Percentiles rank a stretch among this genome's conserved stretches.
phyloP scores from a whole-genome alignment of 352 stramenopile species.

The Peronospora farinosa region DNA sequence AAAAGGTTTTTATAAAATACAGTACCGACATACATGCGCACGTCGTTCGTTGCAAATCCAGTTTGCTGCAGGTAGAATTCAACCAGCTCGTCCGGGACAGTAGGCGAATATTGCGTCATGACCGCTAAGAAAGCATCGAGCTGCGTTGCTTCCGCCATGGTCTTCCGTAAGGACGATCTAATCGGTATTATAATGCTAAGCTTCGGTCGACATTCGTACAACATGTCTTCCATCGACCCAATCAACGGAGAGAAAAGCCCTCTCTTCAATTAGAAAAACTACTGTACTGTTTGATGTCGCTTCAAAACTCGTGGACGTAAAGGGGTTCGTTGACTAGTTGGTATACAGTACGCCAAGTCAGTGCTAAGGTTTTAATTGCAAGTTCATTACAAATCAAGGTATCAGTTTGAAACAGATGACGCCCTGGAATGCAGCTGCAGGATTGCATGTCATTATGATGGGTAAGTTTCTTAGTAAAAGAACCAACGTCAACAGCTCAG shows the following conservation, averaged over 20 bases:
- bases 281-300: too few relatives aligned
- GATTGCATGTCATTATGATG: constrained; percentile 67
- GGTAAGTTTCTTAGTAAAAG: constrained; percentile 64
- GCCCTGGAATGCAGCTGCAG: constrained; percentile 57
- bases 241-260: too few relatives aligned
- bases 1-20: neutral
- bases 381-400: constrained; percentile 66
- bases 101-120: constrained; percentile 55
- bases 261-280: too few relatives aligned
- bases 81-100: constrained; percentile 66
- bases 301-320: too few relatives aligned
- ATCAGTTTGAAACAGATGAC: constrained; percentile 59
- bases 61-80: constrained; percentile 70
- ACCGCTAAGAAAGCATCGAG: constrained; percentile 63
- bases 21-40: constrained; percentile 47
- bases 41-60: constrained; percentile 61
- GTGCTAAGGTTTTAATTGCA: constrained; percentile 56
- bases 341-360: constrained; percentile 63
- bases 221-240: too few relatives aligned
- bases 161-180: too few relatives aligned
- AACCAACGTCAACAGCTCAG: constrained; percentile 46
- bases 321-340: constrained; percentile 65
- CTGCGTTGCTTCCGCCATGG: constrained; percentile 46
- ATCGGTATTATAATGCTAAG: too few relatives aligned
- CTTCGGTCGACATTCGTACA: too few relatives aligned